Percentiles rank a stretch among this genome's conserved stretches.
Conservation (phyloP, 352 stramenopile genomes). For the Pythium scleroteichum region DNA sequence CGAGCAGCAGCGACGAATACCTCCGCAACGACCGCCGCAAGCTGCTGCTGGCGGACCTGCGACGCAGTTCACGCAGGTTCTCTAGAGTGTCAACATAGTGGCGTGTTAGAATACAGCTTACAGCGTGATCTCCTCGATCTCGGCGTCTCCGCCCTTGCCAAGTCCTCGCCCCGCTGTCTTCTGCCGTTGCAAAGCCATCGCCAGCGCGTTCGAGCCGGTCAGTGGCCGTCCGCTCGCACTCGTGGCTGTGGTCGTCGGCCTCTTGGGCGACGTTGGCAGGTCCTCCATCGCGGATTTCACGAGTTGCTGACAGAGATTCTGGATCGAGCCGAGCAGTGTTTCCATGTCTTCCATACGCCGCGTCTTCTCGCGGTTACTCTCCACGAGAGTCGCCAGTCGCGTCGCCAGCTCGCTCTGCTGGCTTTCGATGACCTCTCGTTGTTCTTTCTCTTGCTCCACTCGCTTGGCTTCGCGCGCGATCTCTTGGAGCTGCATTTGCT, state of each 20-base stretch:
- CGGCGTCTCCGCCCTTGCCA: conserved; percentile 28
- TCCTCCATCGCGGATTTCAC: conserved; percentile 48
- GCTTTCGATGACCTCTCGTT: conserved; percentile 39
- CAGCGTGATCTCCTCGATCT: conserved; percentile 54
- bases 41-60: background rate
- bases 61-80: conserved; percentile 13
- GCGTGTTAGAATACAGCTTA: conserved; percentile 16
- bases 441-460: conserved; percentile 17
- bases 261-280: conserved; percentile 18
- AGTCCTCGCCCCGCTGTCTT: conserved; percentile 19
- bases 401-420: conserved; percentile 40
- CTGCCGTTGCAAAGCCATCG: conserved; percentile 37
- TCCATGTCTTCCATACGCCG: conserved; percentile 63
- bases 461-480: conserved; percentile 20
- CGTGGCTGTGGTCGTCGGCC: conserved; percentile 21
- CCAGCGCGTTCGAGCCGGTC: conserved; percentile 32
- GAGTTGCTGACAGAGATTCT: conserved; percentile 67
- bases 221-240: conserved; percentile 3
- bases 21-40: conserved; percentile 5
- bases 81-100: conserved; percentile 9
- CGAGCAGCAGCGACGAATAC: conserved; percentile 24
- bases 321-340: conserved; percentile 53
- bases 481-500: conserved; percentile 38
- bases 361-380: conserved; percentile 60
- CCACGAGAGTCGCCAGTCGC: conserved; percentile 45